phyloP scores from a whole-genome alignment of 371 early-diverging fungal genomes.

The Mucor mucedo region DNA sequence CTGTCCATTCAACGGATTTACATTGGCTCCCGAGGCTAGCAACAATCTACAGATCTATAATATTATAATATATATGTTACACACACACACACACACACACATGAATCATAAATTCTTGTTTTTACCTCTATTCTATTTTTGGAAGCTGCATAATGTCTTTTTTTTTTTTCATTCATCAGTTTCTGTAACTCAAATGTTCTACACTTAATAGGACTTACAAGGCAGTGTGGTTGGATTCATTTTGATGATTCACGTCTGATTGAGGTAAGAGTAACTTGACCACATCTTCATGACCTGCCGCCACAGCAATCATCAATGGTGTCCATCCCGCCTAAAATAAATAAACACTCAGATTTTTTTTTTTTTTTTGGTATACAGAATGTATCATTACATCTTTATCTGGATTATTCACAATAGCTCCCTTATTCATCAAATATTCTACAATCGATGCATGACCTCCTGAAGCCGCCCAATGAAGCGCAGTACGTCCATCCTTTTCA shows the following conservation, averaged over 20 bases:
- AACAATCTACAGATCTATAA: constrained; percentile 45
- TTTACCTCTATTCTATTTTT: constrained; percentile 56
- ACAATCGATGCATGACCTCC: constrained; percentile 71
- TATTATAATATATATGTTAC: not conserved
- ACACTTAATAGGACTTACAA: constrained; percentile 39
- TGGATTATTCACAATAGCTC: constrained; percentile 55
- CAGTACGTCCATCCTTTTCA: constrained; percentile 41
- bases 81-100: not conserved
- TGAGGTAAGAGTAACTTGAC: constrained; percentile 49
- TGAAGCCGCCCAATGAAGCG: constrained; percentile 63
- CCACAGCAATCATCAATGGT: constrained; percentile 65
- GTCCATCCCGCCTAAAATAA: constrained; percentile 59
- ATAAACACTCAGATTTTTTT: not conserved
- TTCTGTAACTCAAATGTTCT: too few relatives aligned
- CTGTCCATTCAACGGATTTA: constrained; percentile 50
- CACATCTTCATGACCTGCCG: constrained; percentile 57
- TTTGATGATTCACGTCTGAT: constrained; percentile 52
- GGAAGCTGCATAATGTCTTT: constrained; percentile 62
- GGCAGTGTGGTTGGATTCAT: constrained; percentile 59
- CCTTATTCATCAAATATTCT: constrained; percentile 66
- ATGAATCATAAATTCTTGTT: not conserved
- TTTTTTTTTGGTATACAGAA: not conserved
- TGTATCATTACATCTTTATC: constrained; percentile 53
- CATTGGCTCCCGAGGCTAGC: constrained; percentile 47
- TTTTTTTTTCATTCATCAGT: constrained; percentile 10